phyloP scores from a whole-genome alignment of 495 filamentous ascomycete species.

The Annulohypoxylon nitens region DNA sequence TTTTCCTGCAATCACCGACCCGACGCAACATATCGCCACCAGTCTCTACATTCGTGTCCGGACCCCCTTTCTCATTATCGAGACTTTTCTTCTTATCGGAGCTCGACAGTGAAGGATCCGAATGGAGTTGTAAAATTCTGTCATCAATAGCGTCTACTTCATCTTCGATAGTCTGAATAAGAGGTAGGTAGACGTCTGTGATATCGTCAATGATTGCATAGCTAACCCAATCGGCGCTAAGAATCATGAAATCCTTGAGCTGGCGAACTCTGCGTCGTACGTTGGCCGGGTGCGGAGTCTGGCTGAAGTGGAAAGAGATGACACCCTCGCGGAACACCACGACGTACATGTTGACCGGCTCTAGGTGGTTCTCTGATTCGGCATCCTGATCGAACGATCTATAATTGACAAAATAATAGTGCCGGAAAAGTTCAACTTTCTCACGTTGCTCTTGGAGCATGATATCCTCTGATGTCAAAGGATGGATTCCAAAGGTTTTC shows the following conservation, averaged over 20 bases:
- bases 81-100: conserved; percentile 47
- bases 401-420: conserved; percentile 99
- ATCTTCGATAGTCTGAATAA: conserved; percentile 89
- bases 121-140: conserved; percentile 81
- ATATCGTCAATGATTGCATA: conserved; percentile 99
- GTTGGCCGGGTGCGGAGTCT: conserved; percentile 94
- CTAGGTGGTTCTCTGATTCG: conserved; percentile 86
- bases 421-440: conserved; percentile 96
- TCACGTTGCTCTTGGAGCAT: conserved; percentile 96
- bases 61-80: conserved; percentile 60
- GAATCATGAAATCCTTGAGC: conserved; percentile 91
- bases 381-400: conserved; percentile 95
- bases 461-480: conserved; percentile 95
- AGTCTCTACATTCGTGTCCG: conserved; percentile 65
- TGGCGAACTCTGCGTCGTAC: conserved; percentile 94
- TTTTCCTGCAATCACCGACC: conserved; percentile 94
- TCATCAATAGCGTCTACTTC: conserved; percentile 93
- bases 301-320: conserved; percentile 93
- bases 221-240: conserved; percentile 97
- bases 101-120: conserved; percentile 51
- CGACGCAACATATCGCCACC: conserved; percentile 88
- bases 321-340: conserved; percentile 97
- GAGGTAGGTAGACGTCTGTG: conserved; percentile 91
- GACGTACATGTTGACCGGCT: conserved; percentile 97
- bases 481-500: conserved; percentile 94